Evolutionary conservation across 2,329 filamentous ascomycete genomes (phyloP).

Genomic region (Pezicula rhizophila): DNA sequence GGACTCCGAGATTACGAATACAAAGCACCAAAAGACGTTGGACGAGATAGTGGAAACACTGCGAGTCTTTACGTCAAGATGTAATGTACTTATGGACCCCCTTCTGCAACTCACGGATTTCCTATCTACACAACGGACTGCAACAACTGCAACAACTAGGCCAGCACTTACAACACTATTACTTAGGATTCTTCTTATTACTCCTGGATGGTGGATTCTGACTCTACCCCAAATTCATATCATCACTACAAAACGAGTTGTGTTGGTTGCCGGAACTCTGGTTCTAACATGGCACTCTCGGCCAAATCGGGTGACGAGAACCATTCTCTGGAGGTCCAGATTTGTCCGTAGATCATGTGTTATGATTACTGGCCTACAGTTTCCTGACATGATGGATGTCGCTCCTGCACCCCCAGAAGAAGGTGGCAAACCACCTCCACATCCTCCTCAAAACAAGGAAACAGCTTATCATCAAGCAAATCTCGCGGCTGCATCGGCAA

Average conservation of each 20-base stretch:
- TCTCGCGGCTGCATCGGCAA: slow-evolving; percentile 19
- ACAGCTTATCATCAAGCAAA: slow-evolving; percentile 12
- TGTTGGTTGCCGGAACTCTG: slow-evolving; percentile 81
- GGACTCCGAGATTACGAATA: slow-evolving; percentile 52
- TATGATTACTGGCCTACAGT: slow-evolving; percentile 74
- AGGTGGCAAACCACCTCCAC: slow-evolving; percentile 25
- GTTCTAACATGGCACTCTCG: slow-evolving; percentile 88
- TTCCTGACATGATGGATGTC: slow-evolving; percentile 43
- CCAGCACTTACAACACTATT: slow-evolving; percentile 87
- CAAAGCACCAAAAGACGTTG: slow-evolving; percentile 83
- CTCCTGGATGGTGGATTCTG: slow-evolving; percentile 79
- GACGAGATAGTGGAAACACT: slow-evolving; percentile 96
- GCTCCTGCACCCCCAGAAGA: slow-evolving; percentile 12
- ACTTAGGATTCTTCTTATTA: slow-evolving; percentile 79
- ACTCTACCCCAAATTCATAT: slow-evolving; percentile 78
- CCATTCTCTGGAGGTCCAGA: slow-evolving; percentile 84
- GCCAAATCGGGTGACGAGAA: slow-evolving; percentile 75
- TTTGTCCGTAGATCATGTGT: slow-evolving; percentile 63
- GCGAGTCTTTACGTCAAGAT: slow-evolving; percentile 82
- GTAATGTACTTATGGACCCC: slow-evolving; percentile 87
- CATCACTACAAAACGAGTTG: slow-evolving; percentile 77
- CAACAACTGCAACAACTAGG: slow-evolving; percentile 83
- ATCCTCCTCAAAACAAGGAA: slow-evolving; percentile 22
- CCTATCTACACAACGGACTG: slow-evolving; percentile 81
- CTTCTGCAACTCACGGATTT: slow-evolving; percentile 87